Conservation (phyloP, 2,329 filamentous ascomycete genomes). For the Colletotrichum endophyticum region DNA sequence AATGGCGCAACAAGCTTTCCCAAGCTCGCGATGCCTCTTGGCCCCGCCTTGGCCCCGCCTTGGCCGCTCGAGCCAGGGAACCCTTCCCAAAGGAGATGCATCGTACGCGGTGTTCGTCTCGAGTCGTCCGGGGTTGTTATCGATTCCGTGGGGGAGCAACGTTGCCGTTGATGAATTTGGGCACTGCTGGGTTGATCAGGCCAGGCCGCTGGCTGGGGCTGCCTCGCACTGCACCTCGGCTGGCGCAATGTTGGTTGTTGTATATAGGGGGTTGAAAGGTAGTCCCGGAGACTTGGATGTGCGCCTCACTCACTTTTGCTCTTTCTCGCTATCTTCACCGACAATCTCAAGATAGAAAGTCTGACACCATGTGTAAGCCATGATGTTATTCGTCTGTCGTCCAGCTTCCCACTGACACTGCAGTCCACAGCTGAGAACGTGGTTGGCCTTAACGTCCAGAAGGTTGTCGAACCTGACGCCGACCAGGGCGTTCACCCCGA, state of each 20-base stretch:
- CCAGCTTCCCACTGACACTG: background rate
- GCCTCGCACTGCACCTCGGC: background rate
- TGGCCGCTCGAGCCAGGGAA: background rate
- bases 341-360: background rate
- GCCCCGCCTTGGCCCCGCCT: slow-evolving; percentile 12
- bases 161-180: background rate
- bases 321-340: background rate
- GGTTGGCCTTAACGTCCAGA: background rate
- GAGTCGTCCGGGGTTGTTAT: background rate
- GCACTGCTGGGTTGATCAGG: background rate
- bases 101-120: background rate
- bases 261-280: background rate
- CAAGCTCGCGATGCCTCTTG: slow-evolving; percentile 13
- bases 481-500: background rate
- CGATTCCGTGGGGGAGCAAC: background rate
- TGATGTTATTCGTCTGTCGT: background rate
- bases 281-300: background rate
- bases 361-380: slow-evolving; percentile 1
- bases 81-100: background rate
- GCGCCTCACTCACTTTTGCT: background rate
- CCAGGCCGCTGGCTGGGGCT: background rate
- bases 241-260: background rate
- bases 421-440: slow-evolving; percentile 4
- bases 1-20: slow-evolving; percentile 18
- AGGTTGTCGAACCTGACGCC: slow-evolving; percentile 7